Percentiles rank a stretch among this genome's conserved stretches.
These are phyloP conservation scores for Phytophthora constricta DNA, from an alignment of 352 stramenopile species.

Conservation along the genomic window DNA sequence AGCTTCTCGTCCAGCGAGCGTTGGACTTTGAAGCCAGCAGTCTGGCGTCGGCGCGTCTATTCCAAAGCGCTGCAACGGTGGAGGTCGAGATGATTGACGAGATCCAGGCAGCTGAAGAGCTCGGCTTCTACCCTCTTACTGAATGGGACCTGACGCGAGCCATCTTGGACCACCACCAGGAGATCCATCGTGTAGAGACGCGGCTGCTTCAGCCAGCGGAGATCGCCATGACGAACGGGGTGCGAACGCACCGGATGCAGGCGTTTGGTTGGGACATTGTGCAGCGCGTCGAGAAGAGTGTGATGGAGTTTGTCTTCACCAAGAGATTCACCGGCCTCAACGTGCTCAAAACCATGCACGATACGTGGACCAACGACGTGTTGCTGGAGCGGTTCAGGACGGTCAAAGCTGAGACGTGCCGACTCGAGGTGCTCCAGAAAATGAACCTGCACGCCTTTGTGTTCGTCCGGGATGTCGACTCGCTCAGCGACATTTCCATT, in stretches of 20 bases:
- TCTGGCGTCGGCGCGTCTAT: neutral
- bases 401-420: slow-evolving; percentile 37
- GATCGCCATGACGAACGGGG: neutral
- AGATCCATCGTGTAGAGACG: slow-evolving; percentile 25
- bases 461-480: slow-evolving; percentile 41
- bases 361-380: slow-evolving; percentile 38
- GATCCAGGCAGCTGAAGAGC: slow-evolving; percentile 25
- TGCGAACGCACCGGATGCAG: slow-evolving; percentile 19
- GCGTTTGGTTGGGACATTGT: slow-evolving; percentile 44
- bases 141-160: slow-evolving; percentile 33
- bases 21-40: slow-evolving; percentile 33
- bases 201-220: slow-evolving; percentile 17
- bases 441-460: slow-evolving; percentile 32
- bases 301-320: slow-evolving; percentile 43
- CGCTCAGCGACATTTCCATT: slow-evolving; percentile 26
- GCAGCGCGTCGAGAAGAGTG: slow-evolving; percentile 23
- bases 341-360: slow-evolving; percentile 35
- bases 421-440: slow-evolving; percentile 39
- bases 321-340: slow-evolving; percentile 40
- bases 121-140: slow-evolving; percentile 35
- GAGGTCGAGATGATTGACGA: slow-evolving; percentile 21
- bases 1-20: slow-evolving; percentile 34
- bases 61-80: neutral
- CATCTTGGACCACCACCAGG: slow-evolving; percentile 36
- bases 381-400: slow-evolving; percentile 34